phyloP scores from a whole-genome alignment of 1,284 basidiomycete species.

The Naganishia liquefaciens region DNA sequence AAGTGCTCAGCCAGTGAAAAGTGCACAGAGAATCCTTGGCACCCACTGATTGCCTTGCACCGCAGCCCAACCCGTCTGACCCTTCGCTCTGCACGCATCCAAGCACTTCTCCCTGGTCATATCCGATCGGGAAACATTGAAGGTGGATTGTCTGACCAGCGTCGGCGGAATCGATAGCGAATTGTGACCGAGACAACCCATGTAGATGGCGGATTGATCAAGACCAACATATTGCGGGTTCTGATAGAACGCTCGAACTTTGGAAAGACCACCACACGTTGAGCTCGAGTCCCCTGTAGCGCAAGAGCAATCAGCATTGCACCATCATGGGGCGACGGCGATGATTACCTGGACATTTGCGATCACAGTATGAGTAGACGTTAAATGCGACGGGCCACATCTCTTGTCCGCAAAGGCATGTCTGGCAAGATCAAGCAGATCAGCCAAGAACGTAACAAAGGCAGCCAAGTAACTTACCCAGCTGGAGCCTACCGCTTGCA shows the following conservation, averaged over 20 bases:
- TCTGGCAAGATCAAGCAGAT: neutral
- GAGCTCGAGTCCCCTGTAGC: constrained; percentile 11
- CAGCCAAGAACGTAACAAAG: neutral
- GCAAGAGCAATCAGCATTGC: neutral
- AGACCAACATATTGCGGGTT: constrained; percentile 21
- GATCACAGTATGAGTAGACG: constrained; percentile 18
- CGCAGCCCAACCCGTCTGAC: constrained; percentile 6
- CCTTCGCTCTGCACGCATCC: constrained; percentile 11
- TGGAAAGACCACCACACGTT: constrained; percentile 16
- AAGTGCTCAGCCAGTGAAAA: no score
- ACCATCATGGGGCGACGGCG: neutral
- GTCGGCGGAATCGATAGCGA: constrained; percentile 4
- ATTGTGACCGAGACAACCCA: constrained; percentile 16
- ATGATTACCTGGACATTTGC: constrained; percentile 9
- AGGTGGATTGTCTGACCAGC: neutral
- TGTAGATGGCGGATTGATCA: constrained; percentile 18
- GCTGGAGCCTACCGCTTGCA: constrained; percentile 12
- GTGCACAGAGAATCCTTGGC: neutral
- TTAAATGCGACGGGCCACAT: constrained; percentile 17
- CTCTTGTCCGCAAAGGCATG: constrained; percentile 14
- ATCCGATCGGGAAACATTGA: constrained; percentile 17
- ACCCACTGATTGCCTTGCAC: constrained; percentile 24
- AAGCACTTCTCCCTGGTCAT: constrained; percentile 24
- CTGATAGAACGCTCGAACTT: constrained; percentile 14
- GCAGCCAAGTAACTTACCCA: neutral